Base-by-base conservation (phyloP, 768 basidiomycete species). In the Kwoniella europaea region DNA sequence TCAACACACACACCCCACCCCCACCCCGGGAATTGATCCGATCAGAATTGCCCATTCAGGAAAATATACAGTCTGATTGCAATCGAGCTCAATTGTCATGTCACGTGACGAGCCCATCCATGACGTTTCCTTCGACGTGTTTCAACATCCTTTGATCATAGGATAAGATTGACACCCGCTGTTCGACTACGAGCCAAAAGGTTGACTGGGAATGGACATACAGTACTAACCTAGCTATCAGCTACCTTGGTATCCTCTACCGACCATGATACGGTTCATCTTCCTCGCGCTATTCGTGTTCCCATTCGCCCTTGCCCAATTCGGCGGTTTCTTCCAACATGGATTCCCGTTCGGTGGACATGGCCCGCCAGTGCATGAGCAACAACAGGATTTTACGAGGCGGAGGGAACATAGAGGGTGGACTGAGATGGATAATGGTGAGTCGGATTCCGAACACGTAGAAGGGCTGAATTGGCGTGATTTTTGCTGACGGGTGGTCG, bases 311-410 rank as follows among this genome's bases (percentile, higher is more conserved):
- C 41, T 61, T 15, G 68, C 68, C 3, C 68, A 70, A 65, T 70
- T 70, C 57, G 72, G 66, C 10, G 54, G 61, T 4, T 74, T 74
- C 62, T 74, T 74, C 64, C 72, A 74, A 65, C 53, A 61, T n/a
- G 68, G 68, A 5, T 74, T 74, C 55, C 72, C 72, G 16, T 73
- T 73, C 41, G 71, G 71, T 22, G 66, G 66, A n/a, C 67, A 68
- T 56, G 59, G 60, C 54, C 54, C 58, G 20, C 53, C 66, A 18
- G 42, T 43, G 7, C 68, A 66, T 20, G 53, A 67, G 42, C 63
- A 70, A 13, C 62, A 63, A 35, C 53, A 64, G 46, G 46, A 58
- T 18, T 41, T 56, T 27, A 29, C 52, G 10, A 24, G 22, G 5
- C 58, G 58, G 16, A 71, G 67, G 27, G 54, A 35, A 29, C 64